These are phyloP conservation scores for Luffa acutangula DNA, from an alignment of 306 rosid species.

Conservation along the genomic window DNA sequence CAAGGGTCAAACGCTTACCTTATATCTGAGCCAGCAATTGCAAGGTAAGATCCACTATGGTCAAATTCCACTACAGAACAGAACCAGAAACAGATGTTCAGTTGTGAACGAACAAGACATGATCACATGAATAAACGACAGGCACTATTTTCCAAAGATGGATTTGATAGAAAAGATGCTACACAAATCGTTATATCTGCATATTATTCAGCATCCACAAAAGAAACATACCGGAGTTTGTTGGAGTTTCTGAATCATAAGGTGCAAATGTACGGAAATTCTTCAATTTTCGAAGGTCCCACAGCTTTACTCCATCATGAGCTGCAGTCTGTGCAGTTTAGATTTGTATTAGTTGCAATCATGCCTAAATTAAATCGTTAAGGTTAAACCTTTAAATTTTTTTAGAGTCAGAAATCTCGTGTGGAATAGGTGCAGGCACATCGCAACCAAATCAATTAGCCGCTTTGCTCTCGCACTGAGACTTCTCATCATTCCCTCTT, in stretches of 20 bases:
- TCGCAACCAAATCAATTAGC: no score
- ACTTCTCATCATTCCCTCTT: no score
- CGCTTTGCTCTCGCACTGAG: no score
- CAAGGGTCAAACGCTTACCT: conserved; percentile 38
- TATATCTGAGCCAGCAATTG: conserved; percentile 78
- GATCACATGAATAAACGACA: not conserved
- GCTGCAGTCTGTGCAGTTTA: conserved; percentile 78
- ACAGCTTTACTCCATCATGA: conserved; percentile 84
- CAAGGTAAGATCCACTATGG: conserved; percentile 94
- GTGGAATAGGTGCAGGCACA: no score
- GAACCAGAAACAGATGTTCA: conserved; percentile 8
- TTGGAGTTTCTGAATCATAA: conserved; percentile 71
- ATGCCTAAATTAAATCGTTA: not conserved
- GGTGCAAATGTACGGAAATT: conserved; percentile 78
- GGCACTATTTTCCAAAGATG: not conserved
- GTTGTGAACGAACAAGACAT: not conserved
- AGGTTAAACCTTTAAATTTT: not conserved
- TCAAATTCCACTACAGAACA: conserved; percentile 90
- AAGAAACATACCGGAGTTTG: conserved; percentile 57
- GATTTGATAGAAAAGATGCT: not conserved
- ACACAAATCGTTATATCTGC: not conserved
- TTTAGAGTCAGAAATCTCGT: no score
- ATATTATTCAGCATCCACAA: not conserved
- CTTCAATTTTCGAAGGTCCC: conserved; percentile 92
- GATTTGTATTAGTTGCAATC: not conserved